Evolutionary conservation across 192 early-diverging fungal species (phyloP).

Genomic region (Glomus cerebriforme): DNA sequence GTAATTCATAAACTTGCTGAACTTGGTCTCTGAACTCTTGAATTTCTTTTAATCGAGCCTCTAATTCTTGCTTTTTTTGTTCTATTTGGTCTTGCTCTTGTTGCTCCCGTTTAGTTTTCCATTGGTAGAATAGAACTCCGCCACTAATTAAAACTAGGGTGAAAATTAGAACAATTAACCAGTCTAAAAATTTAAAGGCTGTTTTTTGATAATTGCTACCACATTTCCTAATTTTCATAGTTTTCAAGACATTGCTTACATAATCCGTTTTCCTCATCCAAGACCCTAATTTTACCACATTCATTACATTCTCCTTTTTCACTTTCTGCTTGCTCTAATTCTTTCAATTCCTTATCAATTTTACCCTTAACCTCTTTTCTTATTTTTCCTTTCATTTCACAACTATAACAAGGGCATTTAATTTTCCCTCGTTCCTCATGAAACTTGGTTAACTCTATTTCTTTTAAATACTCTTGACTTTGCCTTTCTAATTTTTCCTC

Average conservation of each 20-base stretch:
- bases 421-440: slow-evolving; percentile 23
- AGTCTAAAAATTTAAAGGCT: too few relatives aligned
- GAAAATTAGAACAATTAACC: too few relatives aligned
- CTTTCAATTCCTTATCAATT: neutral
- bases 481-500: slow-evolving; percentile 5
- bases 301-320: neutral
- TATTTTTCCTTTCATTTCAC: neutral
- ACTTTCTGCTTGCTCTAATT: neutral
- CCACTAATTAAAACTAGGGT: too few relatives aligned
- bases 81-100: too few relatives aligned
- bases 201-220: too few relatives aligned
- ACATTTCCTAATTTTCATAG: too few relatives aligned
- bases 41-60: too few relatives aligned
- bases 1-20: neutral
- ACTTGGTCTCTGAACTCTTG: neutral
- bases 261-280: neutral
- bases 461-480: slow-evolving; percentile 3
- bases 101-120: too few relatives aligned
- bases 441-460: slow-evolving; percentile 6
- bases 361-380: neutral
- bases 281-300: neutral
- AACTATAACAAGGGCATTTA: slow-evolving; percentile 11
- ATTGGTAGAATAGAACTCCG: too few relatives aligned
- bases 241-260: neutral
- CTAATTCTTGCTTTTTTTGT: too few relatives aligned